Percentiles rank a stretch among this genome's conserved stretches.
Evolutionary conservation across 208 protist genomes (phyloP).

Genomic region (Phytomonas sp.): DNA sequence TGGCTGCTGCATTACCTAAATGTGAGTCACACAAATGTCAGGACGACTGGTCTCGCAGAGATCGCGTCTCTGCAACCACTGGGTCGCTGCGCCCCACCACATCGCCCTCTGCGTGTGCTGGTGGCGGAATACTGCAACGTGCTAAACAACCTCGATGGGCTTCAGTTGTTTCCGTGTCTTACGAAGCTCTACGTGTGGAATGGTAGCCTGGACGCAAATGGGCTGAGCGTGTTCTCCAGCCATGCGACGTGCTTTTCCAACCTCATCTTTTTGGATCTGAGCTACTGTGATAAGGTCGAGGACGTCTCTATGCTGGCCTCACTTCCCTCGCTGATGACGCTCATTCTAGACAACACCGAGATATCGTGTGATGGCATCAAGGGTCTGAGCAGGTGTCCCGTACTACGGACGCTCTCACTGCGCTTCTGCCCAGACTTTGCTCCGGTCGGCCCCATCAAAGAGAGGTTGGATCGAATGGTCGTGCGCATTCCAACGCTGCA

Average conservation of each 20-base stretch:
- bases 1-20: conserved; percentile 36
- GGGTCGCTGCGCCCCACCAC: background rate
- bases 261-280: conserved; percentile 41
- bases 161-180: conserved; percentile 24
- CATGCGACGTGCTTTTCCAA: conserved; percentile 5
- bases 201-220: conserved; percentile 29
- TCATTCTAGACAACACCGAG: conserved; percentile 57
- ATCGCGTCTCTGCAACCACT: background rate
- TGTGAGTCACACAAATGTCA: conserved; percentile 38
- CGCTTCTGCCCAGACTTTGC: conserved; percentile 49
- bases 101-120: conserved; percentile 26
- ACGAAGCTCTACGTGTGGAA: conserved; percentile 51
- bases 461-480: conserved; percentile 17
- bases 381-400: conserved; percentile 17
- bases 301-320: conserved; percentile 21
- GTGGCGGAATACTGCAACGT: conserved; percentile 47
- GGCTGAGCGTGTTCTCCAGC: conserved; percentile 18
- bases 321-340: conserved; percentile 25
- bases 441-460: conserved; percentile 15
- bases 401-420: conserved; percentile 34
- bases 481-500: conserved; percentile 26
- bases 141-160: conserved; percentile 25
- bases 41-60: conserved; percentile 19
- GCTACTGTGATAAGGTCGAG: conserved; percentile 53
- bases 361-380: conserved; percentile 26